Evolutionary conservation across 257 asterid genomes (phyloP), one percentile per base, ranked within the genome.

Genomic region (Paraleonurus japonicus): DNA sequence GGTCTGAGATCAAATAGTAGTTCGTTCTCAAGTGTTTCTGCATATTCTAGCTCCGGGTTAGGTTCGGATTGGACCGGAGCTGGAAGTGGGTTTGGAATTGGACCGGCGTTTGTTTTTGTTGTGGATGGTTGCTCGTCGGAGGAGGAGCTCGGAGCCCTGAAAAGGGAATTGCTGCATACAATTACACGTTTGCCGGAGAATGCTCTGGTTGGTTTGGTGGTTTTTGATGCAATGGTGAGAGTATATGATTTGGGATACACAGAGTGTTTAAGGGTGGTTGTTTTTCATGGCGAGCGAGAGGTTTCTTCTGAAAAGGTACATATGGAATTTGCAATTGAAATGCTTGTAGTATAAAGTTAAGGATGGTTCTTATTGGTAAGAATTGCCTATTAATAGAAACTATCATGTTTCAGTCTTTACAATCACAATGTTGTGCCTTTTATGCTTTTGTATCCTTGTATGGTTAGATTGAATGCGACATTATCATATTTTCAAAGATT

Each of bases 171-270:
- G 81, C 78, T 88, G 73, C 98, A 85, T 41, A 81, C 76, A 55
- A 71, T 89, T 66, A 59, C 90, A 6, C 78, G 85, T 35, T 78
- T 91, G 78, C 96, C 98, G 7, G 99, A 94, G 84, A 83, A 84
- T 88, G 87, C 87, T 33, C 81, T 88, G 81, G 96, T 94, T 72
- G 96, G 96, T 32, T 69, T 94, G 84, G 89, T 94, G 75, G 96
- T 91, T 72, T 94, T 94, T 78, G 98, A 89, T 79, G 80, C 89
- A 8, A 89, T 89, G 93, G 96, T 86, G 72, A 87, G 82, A 81
- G 93, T 94, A 19, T 87, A 91, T 75, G 98, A 94, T 85, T 86
- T 94, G 79, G 95, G 95, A 28, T 94, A 86, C 75, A 64, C 86
- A 0, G 93, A 89, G 68, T 84, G 96, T 76, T 71, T 79, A 65